Percentiles rank a stretch among this genome's conserved stretches.
Evolutionary conservation across 2,329 filamentous ascomycete genomes (phyloP).

Genomic region (Lasiodiplodia sp.): DNA sequence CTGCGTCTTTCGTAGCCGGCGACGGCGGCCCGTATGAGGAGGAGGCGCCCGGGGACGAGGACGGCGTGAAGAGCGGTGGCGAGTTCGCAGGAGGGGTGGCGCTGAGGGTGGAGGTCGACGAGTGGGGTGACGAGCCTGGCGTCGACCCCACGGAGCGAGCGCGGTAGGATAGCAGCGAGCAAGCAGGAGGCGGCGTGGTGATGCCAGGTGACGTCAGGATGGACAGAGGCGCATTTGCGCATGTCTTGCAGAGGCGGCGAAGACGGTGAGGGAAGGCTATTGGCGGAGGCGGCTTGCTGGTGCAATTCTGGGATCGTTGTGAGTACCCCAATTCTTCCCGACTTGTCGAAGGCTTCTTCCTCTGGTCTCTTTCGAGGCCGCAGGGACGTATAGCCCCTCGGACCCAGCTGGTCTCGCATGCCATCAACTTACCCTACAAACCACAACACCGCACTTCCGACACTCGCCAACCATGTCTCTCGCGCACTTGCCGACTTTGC

Average conservation of each 20-base stretch:
- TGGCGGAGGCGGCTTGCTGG: conserved; percentile 78
- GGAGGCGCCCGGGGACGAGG: conserved; percentile 9
- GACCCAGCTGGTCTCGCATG: neutral
- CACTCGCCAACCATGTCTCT: conserved; percentile 87
- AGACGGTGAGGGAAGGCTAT: conserved; percentile 75
- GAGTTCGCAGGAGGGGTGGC: conserved; percentile 26
- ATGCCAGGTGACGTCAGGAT: conserved; percentile 49
- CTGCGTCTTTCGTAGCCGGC: conserved; percentile 34
- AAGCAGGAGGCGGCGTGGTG: conserved; percentile 35
- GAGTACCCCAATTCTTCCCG: conserved; percentile 15
- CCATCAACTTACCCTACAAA: conserved; percentile 75
- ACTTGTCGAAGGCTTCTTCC: neutral
- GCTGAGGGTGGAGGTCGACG: conserved; percentile 39
- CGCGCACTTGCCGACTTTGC: conserved; percentile 80
- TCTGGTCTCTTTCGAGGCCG: conserved; percentile 10
- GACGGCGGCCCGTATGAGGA: conserved; percentile 7
- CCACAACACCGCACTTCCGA: conserved; percentile 74
- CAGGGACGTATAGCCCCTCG: neutral
- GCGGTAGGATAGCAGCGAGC: conserved; percentile 32
- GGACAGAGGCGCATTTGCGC: conserved; percentile 73
- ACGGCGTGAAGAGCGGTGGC: conserved; percentile 22
- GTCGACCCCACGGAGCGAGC: conserved; percentile 13
- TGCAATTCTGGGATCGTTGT: conserved; percentile 74
- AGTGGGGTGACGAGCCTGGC: conserved; percentile 30
- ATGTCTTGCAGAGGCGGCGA: conserved; percentile 79